Percentiles rank a stretch among this genome's conserved stretches.
Evolutionary conservation across 2,329 filamentous ascomycete genomes (phyloP).

Genomic region (Cercospora zeae-maydis): DNA sequence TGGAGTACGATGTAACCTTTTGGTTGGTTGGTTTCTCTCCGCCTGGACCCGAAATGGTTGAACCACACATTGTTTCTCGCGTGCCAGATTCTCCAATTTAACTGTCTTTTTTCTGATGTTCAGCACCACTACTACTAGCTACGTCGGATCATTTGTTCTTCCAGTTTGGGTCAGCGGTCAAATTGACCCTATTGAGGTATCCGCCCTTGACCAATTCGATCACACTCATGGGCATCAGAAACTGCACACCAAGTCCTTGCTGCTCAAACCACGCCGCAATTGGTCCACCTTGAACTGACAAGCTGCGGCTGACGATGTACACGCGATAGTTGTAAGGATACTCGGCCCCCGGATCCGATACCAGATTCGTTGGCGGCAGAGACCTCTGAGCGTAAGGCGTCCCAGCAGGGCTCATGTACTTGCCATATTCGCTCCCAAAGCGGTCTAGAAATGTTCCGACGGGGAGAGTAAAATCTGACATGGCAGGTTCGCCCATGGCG

Average conservation of each 20-base stretch:
- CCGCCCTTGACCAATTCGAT: constrained; percentile 7
- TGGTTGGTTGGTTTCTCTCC: not conserved
- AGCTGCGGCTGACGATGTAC: constrained; percentile 6
- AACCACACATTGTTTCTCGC: not conserved
- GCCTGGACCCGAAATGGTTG: not conserved
- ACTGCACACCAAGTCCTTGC: constrained; percentile 11
- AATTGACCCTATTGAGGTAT: constrained; percentile 9
- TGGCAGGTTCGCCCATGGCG: constrained; percentile 1
- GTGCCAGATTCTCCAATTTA: not conserved
- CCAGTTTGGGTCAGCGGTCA: constrained; percentile 13
- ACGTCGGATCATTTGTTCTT: not conserved
- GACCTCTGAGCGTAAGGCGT: constrained; percentile 6
- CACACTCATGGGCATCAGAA: constrained; percentile 8
- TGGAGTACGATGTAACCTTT: not conserved
- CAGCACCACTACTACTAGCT: not conserved
- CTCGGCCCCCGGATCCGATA: constrained; percentile 2
- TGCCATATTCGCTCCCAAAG: constrained; percentile 14
- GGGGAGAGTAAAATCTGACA: constrained; percentile 3
- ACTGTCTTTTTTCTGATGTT: not conserved
- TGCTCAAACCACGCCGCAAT: constrained; percentile 13
- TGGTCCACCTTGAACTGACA: constrained; percentile 6
- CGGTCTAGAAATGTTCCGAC: constrained; percentile 12
- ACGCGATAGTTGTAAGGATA: constrained; percentile 16
- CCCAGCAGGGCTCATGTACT: constrained; percentile 10
- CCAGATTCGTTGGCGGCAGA: constrained; percentile 10